A percentile compares a stretch with the other conserved stretches of the same genome.
Conservation (phyloP, 163 green algal species). For the Chlamydomonas reinhardtii region DNA sequence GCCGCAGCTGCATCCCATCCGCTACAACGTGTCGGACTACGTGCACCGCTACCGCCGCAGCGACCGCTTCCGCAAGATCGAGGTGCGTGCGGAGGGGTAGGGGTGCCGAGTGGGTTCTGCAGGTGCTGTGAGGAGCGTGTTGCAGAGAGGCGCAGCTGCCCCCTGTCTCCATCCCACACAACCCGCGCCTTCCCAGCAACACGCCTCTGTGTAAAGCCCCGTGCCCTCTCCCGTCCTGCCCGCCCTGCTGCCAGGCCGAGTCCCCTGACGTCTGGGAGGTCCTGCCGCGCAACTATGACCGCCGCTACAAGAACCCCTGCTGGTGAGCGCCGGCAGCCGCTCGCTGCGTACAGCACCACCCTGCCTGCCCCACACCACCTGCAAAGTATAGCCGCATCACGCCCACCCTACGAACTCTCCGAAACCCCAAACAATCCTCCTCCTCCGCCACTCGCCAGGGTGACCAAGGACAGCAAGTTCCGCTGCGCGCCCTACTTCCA, state of each 20-base stretch:
- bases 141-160: no score
- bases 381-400: no score
- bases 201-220: no score
- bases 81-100: not conserved
- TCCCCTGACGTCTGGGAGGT: slow-evolving; percentile 59
- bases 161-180: not conserved
- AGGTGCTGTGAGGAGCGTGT: no score
- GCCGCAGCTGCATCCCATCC: slow-evolving; percentile 38
- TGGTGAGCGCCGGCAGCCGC: slow-evolving; percentile 61
- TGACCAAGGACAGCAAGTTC: slow-evolving; percentile 20
- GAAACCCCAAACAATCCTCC: not conserved
- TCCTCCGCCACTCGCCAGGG: not conserved
- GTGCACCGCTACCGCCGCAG: slow-evolving; percentile 4
- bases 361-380: no score
- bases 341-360: no score
- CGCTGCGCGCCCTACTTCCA: slow-evolving; percentile 75
- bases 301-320: slow-evolving; percentile 69
- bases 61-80: slow-evolving; percentile 9
- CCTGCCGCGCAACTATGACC: slow-evolving; percentile 53
- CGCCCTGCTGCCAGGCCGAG: not conserved
- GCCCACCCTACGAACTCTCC: no score
- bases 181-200: no score
- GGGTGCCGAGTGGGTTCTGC: not conserved
- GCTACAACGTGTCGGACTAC: slow-evolving; percentile 30
- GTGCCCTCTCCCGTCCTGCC: not conserved